Evolutionary conservation across 1,284 basidiomycete genomes (phyloP).

Genomic region (Apiotrichum siamense): DNA sequence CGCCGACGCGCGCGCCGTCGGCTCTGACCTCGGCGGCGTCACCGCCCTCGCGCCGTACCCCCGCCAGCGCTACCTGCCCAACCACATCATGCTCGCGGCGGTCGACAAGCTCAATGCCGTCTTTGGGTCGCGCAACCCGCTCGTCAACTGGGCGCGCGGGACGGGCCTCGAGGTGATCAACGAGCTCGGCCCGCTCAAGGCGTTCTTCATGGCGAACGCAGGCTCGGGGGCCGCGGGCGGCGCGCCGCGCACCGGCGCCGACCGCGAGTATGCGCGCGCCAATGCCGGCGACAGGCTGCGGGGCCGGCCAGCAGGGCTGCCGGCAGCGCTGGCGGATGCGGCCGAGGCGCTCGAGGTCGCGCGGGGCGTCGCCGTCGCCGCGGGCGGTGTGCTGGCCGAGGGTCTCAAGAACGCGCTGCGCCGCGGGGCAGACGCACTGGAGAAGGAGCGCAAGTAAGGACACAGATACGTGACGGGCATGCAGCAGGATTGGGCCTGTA

Average conservation of each 20-base stretch:
- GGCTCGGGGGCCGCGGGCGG: slow-evolving; percentile 50
- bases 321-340: slow-evolving; percentile 10
- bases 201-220: slow-evolving; percentile 71
- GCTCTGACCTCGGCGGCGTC: slow-evolving; percentile 78
- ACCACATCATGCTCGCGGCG: slow-evolving; percentile 74
- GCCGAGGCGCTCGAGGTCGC: slow-evolving; percentile 9
- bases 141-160: slow-evolving; percentile 77
- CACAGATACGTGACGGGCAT: too few species aligned
- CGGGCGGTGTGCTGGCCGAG: slow-evolving; percentile 27
- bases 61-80: slow-evolving; percentile 71
- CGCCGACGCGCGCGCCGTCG: slow-evolving; percentile 54
- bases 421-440: slow-evolving; percentile 12
- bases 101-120: slow-evolving; percentile 84
- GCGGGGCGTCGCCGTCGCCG: neutral
- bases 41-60: slow-evolving; percentile 71
- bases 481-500: too few species aligned
- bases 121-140: slow-evolving; percentile 60
- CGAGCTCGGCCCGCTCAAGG: slow-evolving; percentile 75
- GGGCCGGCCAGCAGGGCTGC: slow-evolving; percentile 4
- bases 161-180: slow-evolving; percentile 86
- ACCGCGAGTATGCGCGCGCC: slow-evolving; percentile 21
- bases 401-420: slow-evolving; percentile 28
- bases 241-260: slow-evolving; percentile 1
- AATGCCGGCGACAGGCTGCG: slow-evolving; percentile 14
- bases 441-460: slow-evolving; percentile 9